phyloP scores from a whole-genome alignment of 148 eudicot species.

The Chenopodium quinoa region DNA sequence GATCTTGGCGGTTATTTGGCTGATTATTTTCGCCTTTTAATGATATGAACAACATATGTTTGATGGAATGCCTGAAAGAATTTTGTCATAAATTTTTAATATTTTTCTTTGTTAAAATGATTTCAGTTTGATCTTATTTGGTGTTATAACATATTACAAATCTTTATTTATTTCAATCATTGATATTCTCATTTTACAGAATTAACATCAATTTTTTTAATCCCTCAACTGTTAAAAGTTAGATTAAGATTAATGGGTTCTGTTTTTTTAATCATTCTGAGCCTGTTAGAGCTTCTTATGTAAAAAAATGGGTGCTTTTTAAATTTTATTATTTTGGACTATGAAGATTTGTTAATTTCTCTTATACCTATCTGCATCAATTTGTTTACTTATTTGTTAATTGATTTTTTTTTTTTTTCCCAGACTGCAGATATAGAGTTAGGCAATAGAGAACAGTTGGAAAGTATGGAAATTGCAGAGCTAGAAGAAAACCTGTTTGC shows the following conservation, averaged over 20 bases:
- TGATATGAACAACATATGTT: slow-evolving; percentile 29
- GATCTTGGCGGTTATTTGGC: slow-evolving; percentile 16
- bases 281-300: not conserved
- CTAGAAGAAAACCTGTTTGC: slow-evolving; percentile 69
- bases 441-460: slow-evolving; percentile 10
- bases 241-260: not conserved
- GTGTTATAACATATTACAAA: slow-evolving; percentile 2
- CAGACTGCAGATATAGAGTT: slow-evolving; percentile 35
- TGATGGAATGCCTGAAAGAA: slow-evolving; percentile 24
- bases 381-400: not conserved
- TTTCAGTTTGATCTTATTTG: not conserved
- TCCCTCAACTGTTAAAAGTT: slow-evolving; percentile 2
- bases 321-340: not conserved
- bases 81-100: not conserved
- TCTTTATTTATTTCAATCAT: slow-evolving; percentile 10
- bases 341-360: not conserved
- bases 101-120: slow-evolving; percentile 9
- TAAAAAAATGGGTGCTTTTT: not conserved
- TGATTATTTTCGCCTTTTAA: not conserved
- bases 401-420: not conserved
- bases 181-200: not conserved
- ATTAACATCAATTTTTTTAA: not conserved
- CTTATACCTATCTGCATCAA: not conserved
- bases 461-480: slow-evolving; percentile 64
- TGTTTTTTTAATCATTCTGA: slow-evolving; percentile 7